Evolutionary conservation across 2,329 filamentous ascomycete genomes (phyloP), one percentile per base, ranked within the genome.

Genomic region (Curvularia eragrostidis): DNA sequence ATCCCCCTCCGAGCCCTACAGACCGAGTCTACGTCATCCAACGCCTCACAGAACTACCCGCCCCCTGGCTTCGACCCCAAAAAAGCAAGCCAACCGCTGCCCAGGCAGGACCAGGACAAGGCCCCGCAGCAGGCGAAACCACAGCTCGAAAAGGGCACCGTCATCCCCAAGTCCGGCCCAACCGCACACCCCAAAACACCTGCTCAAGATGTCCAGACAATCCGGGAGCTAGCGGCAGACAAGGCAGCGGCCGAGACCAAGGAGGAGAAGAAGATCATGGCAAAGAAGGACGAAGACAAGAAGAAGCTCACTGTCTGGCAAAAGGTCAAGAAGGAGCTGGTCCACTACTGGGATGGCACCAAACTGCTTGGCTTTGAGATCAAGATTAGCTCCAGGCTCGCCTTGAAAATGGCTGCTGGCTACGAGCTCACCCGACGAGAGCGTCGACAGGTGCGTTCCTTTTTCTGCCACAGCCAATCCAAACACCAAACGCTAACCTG

Each of bases 271-370:
- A 86, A 85, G 52, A 75, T 83, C 0, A 77, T 84, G 8, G 83
- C 86, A 55, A 87, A 87, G 72, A 84, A 86, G 65, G 87, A 90
- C 53, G 68, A 68, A 36, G 88, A 91, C 55, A 85, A 89, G 68
- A 92, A 93, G 82, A 97, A 97, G 75, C 80, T 97, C 78, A 97
- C 93, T 0, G 48, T 98, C 1, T 89, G 87, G 78, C 91, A 98
- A 77, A 96, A 93, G 81, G 88, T 99, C 73, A 99, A 97, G 84
- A 93, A 96, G 77, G 95, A 99, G 79, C 84, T 84, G 13, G 87
- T 89, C 61, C 95, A 99, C 78, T 99, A 99, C 81, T 98, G 95
- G 94, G 95, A 99, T 79, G 95, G 95, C 59, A 98, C 93, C 26
- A 99, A 99, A 80, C 83, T 99, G 71, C 83, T 99, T 66, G 93